phyloP scores from a whole-genome alignment of 257 asterid species.

The Haberlea rhodopensis region DNA sequence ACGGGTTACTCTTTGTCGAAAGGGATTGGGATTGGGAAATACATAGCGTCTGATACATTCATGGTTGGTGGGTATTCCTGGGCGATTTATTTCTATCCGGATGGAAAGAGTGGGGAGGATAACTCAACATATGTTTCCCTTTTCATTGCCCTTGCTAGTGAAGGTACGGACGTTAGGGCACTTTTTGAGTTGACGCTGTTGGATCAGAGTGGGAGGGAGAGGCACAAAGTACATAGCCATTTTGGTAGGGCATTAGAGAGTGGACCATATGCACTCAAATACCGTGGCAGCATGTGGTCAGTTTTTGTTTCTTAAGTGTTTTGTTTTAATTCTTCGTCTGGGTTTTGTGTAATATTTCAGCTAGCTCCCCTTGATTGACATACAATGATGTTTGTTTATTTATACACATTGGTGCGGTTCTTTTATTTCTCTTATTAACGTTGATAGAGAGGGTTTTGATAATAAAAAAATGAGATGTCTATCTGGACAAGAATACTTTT shows the following conservation, averaged over 20 bases:
- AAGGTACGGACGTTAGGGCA: slow-evolving; percentile 85
- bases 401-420: not conserved
- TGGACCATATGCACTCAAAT: slow-evolving; percentile 89
- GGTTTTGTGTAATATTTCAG: slow-evolving; percentile 16
- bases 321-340: slow-evolving; percentile 13
- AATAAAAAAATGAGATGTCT: not conserved
- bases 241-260: slow-evolving; percentile 92
- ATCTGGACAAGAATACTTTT: not conserved
- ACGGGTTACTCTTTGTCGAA: slow-evolving; percentile 76
- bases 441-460: too few relatives aligned
- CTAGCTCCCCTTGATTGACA: not conserved
- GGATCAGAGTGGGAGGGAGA: slow-evolving; percentile 91
- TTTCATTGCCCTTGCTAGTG: slow-evolving; percentile 80
- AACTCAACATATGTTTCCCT: slow-evolving; percentile 78
- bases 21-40: slow-evolving; percentile 90
- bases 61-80: slow-evolving; percentile 88
- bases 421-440: not conserved
- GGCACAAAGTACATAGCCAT: slow-evolving; percentile 95
- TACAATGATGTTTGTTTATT: not conserved
- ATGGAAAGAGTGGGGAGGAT: slow-evolving; percentile 90
- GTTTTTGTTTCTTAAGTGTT: slow-evolving; percentile 28
- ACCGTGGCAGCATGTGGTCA: slow-evolving; percentile 97
- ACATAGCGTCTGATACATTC: slow-evolving; percentile 75
- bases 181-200: slow-evolving; percentile 81
- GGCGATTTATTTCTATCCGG: slow-evolving; percentile 93